Conservation (phyloP, 2,329 filamentous ascomycete genomes). For the Fusarium bactridioides region DNA sequence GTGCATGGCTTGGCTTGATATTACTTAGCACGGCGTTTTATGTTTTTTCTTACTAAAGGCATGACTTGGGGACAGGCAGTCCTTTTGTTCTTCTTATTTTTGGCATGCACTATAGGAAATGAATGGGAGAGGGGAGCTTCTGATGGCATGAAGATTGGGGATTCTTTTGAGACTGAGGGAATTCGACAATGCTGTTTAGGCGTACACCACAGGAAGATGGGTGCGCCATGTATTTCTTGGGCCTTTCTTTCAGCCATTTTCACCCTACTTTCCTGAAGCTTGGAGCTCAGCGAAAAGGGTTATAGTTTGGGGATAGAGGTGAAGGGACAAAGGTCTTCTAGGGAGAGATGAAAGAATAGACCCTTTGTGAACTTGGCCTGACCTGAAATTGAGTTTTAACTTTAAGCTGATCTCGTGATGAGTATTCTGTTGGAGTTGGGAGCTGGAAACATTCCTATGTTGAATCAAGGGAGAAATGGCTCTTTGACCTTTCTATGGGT, state of each 20-base stretch:
- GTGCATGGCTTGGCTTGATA: slow-evolving; percentile 43
- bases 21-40: slow-evolving; percentile 49
- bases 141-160: neutral
- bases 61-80: slow-evolving; percentile 33
- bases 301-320: neutral
- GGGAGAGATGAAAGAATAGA: slow-evolving; percentile 16
- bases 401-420: neutral
- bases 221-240: slow-evolving; percentile 7
- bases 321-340: neutral
- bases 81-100: slow-evolving; percentile 1
- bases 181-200: neutral
- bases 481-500: neutral
- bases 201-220: neutral
- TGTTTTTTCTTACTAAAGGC: slow-evolving; percentile 31
- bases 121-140: neutral
- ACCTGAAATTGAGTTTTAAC: neutral
- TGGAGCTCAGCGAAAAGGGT: neutral
- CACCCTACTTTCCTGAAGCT: neutral
- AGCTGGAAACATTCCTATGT: slow-evolving; percentile 28
- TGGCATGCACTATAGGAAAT: slow-evolving; percentile 22
- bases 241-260: neutral
- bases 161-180: neutral
- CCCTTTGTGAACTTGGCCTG: neutral
- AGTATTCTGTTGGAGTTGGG: slow-evolving; percentile 1
- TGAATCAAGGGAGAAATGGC: slow-evolving; percentile 8